A percentile compares a stretch with the other conserved stretches of the same genome.
Conservation (phyloP, 2,329 filamentous ascomycete genomes). For the Diaporthe sp. region DNA sequence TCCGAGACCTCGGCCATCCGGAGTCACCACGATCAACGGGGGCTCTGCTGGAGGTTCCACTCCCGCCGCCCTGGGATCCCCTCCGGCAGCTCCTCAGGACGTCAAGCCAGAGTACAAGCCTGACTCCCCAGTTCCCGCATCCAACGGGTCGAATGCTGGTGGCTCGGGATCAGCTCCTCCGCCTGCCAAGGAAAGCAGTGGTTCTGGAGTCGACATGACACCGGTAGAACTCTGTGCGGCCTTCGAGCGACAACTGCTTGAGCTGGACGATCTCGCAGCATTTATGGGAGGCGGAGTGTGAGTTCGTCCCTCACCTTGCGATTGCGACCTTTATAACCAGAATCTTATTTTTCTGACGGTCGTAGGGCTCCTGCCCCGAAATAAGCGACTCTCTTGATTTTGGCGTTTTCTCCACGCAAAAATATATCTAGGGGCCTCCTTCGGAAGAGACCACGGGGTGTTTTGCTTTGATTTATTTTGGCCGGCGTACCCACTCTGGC, state of each 20-base stretch:
- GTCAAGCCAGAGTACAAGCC: slow-evolving; percentile 43
- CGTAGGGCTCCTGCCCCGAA: slow-evolving; percentile 37
- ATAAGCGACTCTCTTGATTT: slow-evolving; percentile 31
- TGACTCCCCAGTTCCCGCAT: slow-evolving; percentile 50
- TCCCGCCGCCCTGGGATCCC: slow-evolving; percentile 59
- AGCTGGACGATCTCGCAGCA: slow-evolving; percentile 71
- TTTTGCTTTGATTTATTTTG: background rate
- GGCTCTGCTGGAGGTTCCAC: slow-evolving; percentile 63
- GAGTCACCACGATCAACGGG: slow-evolving; percentile 71
- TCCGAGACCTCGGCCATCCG: slow-evolving; percentile 63
- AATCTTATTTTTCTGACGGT: slow-evolving; percentile 35
- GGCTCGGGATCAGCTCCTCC: slow-evolving; percentile 37
- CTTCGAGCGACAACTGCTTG: slow-evolving; percentile 71
- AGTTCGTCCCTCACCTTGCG: slow-evolving; percentile 40
- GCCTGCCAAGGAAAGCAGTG: slow-evolving; percentile 35
- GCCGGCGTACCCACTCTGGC: slow-evolving; percentile 13
- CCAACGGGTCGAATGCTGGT: slow-evolving; percentile 44
- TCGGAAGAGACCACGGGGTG: background rate
- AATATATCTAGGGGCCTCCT: background rate
- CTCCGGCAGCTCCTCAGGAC: slow-evolving; percentile 43
- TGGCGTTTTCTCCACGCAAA: slow-evolving; percentile 21
- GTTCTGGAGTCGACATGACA: slow-evolving; percentile 64
- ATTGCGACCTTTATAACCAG: slow-evolving; percentile 30
- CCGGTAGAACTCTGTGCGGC: slow-evolving; percentile 69
- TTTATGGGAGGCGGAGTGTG: slow-evolving; percentile 74